phyloP scores from a whole-genome alignment of 2,329 filamentous ascomycete genomes.

The Trichoderma citrinoviride region DNA sequence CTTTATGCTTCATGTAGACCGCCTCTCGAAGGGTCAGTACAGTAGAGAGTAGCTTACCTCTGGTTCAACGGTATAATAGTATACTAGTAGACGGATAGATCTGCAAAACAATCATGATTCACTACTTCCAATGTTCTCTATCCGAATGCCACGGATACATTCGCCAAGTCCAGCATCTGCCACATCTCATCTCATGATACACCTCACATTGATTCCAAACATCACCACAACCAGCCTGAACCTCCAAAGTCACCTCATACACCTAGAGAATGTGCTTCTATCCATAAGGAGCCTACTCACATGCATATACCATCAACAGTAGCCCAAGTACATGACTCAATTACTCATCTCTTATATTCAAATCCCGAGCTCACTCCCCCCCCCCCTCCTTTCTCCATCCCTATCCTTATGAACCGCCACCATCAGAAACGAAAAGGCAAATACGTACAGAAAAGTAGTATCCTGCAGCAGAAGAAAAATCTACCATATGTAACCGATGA shows the following conservation, averaged over 20 bases:
- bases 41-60: no score
- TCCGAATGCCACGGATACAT: background rate
- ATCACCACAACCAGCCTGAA: background rate
- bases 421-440: background rate
- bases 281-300: no score
- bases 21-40: background rate
- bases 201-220: background rate
- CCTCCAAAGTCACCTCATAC: background rate
- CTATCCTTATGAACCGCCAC: background rate
- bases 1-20: background rate
- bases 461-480: conserved; percentile 17
- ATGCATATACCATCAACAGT: background rate
- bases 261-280: background rate
- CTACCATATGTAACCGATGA: conserved; percentile 19
- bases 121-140: background rate
- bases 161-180: background rate
- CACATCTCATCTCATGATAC: background rate
- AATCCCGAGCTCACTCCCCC: background rate
- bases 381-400: background rate
- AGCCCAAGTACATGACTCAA: background rate
- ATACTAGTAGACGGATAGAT: background rate
- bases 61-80: background rate
- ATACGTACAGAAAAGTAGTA: conserved; percentile 13
- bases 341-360: conserved; percentile 18
- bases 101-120: background rate